Evolutionary conservation across 495 filamentous ascomycete species (phyloP), one percentile per base, ranked within the genome.

Genomic region (Annulohypoxylon nitens): DNA sequence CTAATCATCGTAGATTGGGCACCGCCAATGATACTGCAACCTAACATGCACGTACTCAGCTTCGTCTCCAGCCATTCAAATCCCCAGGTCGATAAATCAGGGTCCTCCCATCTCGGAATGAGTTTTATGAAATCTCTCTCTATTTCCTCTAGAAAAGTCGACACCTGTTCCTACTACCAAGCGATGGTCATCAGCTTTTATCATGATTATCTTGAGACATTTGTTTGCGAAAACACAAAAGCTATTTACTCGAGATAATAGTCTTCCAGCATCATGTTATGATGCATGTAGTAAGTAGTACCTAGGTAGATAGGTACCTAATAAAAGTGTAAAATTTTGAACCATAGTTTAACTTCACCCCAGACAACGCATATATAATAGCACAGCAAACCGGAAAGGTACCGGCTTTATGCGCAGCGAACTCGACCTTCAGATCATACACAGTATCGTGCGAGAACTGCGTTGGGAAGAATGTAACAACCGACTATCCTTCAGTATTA

Each of bases 201-300:
- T 36, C 16, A 69, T 69, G 66, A 4, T 26, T 59, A 54, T 61
- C 20, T 16, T 37, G 20, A 51, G 45, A 23, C 20, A 54, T 8
- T 16, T 45, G 1, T 20, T 47, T 10, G 9, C 34, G 1, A 57
- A 5, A 3, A 11, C 26, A 9, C 2, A 4, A 34, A 11, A 10
- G n/a, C 25, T 57, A 16, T 45, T 45, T 0, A 14, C 50, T 20
- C 18, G 51, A 16, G 1, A 0, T 1, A 0, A 14, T 20, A 61
- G 6, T 43, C n/a, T 73, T 11, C 60, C 60, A 37, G 34, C 30
- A 0, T 0, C 10, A 4, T 73, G 70, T 20, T 73, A 69, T 36
- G 26, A 43, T 11, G 30, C 9, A 33, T 73, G 70, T 12, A 73
- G 70, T 69, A 61, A 20, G 70, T 45, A 20, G 70, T 45, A 45